phyloP scores from a whole-genome alignment of 2,329 filamentous ascomycete genomes.

The Davidsoniella eucalypti region DNA sequence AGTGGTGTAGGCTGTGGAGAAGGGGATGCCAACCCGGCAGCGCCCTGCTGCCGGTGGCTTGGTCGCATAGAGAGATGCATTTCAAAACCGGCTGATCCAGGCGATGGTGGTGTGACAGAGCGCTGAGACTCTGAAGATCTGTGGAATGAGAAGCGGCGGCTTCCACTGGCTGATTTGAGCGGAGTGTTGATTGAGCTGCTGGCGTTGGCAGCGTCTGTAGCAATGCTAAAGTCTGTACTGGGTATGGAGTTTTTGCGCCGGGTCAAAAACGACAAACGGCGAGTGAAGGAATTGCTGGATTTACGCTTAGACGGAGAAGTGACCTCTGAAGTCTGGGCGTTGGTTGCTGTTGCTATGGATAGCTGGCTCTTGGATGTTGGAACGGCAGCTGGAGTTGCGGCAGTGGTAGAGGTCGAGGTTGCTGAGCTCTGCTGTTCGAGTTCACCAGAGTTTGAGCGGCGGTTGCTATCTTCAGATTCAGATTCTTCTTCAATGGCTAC shows the following conservation, averaged over 20 bases:
- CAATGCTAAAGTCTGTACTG: neutral
- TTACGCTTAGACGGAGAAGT: neutral
- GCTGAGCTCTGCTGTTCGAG: slow-evolving; percentile 9
- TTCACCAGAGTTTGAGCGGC: slow-evolving; percentile 7
- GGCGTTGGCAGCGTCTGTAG: neutral
- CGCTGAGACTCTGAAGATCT: slow-evolving; percentile 29
- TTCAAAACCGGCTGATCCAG: slow-evolving; percentile 26
- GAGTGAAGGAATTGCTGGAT: slow-evolving; percentile 2
- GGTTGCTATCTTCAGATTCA: slow-evolving; percentile 2
- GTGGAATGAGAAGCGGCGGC: slow-evolving; percentile 30
- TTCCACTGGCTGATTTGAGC: slow-evolving; percentile 9
- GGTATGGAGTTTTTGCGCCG: neutral
- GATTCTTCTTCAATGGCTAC: slow-evolving; percentile 9
- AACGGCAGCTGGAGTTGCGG: neutral
- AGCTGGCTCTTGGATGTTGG: slow-evolving; percentile 2
- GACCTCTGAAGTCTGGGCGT: neutral
- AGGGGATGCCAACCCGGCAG: neutral
- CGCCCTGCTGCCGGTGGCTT: slow-evolving; percentile 16
- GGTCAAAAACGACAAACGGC: slow-evolving; percentile 1
- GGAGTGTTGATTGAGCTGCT: neutral
- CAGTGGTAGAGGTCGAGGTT: slow-evolving; percentile 6
- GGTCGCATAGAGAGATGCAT: slow-evolving; percentile 25
- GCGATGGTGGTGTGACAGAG: slow-evolving; percentile 35
- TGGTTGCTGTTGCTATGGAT: neutral
- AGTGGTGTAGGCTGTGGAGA: neutral